Evolutionary conservation across 2,329 filamentous ascomycete genomes (phyloP).

Genomic region (Acrodontium crateriforme): DNA sequence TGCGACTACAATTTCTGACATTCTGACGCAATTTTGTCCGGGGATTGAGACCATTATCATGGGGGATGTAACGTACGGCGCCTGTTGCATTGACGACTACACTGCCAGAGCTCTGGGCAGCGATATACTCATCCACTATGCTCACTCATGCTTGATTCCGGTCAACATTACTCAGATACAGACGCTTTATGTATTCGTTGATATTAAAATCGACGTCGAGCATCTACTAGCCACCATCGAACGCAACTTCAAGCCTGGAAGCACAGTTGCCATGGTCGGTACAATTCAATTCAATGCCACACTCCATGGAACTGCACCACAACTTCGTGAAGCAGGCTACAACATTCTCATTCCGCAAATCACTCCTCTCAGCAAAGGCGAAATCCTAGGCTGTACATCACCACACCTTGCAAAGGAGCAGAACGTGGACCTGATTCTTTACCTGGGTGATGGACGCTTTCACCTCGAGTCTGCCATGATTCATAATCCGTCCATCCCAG

Average conservation of each 20-base stretch:
- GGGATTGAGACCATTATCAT: constrained; percentile 91
- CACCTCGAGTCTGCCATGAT: constrained; percentile 99
- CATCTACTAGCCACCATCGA: constrained; percentile 79
- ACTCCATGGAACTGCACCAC: constrained; percentile 68
- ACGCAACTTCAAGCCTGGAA: constrained; percentile 72
- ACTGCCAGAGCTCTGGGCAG: constrained; percentile 88
- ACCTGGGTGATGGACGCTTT: constrained; percentile 84
- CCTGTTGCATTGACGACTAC: constrained; percentile 97
- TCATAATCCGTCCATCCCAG: constrained; percentile 79
- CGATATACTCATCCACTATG: constrained; percentile 90
- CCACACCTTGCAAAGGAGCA: constrained; percentile 48
- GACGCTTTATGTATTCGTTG: constrained; percentile 94
- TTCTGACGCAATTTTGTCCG: constrained; percentile 84
- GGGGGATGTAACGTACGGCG: constrained; percentile 97
- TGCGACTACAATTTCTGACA: constrained; percentile 94
- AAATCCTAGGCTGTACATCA: constrained; percentile 95
- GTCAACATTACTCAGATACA: constrained; percentile 95
- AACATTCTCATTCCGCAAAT: constrained; percentile 82
- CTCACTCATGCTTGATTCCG: constrained; percentile 90
- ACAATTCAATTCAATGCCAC: constrained; percentile 99
- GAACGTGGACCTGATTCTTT: constrained; percentile 64
- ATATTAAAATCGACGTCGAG: constrained; percentile 85
- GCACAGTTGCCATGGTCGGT: constrained; percentile 82
- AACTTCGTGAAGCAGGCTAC: constrained; percentile 74
- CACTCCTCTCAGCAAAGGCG: constrained; percentile 79